Conservation (phyloP, 1,139 yeast genomes). For the Pichia sp. region DNA sequence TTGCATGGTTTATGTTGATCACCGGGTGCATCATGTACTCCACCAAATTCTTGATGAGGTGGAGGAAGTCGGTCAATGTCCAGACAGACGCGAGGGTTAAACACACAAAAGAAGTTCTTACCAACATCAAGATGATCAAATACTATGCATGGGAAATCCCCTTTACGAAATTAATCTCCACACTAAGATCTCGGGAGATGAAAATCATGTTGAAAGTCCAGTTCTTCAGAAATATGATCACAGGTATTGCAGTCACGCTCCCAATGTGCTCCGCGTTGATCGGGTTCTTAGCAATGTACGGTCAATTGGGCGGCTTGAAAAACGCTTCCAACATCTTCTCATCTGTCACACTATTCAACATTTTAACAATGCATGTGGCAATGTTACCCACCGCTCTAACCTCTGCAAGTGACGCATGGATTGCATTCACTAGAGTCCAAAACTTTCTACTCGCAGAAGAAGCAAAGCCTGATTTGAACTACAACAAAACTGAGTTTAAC, state of each 20-base stretch:
- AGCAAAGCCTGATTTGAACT: conserved; percentile 25
- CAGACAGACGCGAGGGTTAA: conserved; percentile 44
- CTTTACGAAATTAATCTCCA: conserved; percentile 38
- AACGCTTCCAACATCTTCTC: conserved; percentile 45
- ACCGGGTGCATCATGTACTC: conserved; percentile 24
- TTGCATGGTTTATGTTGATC: conserved; percentile 32
- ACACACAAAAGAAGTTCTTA: conserved; percentile 43
- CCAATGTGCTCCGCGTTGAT: conserved; percentile 47
- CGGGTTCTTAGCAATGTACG: conserved; percentile 47
- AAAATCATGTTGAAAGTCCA: conserved; percentile 41
- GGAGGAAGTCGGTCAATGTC: conserved; percentile 37
- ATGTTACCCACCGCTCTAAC: conserved; percentile 51
- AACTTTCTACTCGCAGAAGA: conserved; percentile 43
- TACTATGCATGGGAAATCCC: conserved; percentile 53
- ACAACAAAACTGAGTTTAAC: conserved; percentile 15
- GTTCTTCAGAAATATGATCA: conserved; percentile 40
- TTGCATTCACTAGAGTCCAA: conserved; percentile 47
- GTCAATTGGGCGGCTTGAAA: conserved; percentile 25
- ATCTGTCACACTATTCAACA: conserved; percentile 48
- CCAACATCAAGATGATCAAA: conserved; percentile 46
- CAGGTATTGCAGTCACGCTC: conserved; percentile 44
- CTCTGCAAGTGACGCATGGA: conserved; percentile 50
- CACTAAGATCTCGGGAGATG: conserved; percentile 43
- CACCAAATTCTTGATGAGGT: conserved; percentile 36
- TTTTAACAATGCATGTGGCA: conserved; percentile 49